Evolutionary conservation across 2,329 filamentous ascomycete species (phyloP).

Genomic region (Exophiala viscosa): DNA sequence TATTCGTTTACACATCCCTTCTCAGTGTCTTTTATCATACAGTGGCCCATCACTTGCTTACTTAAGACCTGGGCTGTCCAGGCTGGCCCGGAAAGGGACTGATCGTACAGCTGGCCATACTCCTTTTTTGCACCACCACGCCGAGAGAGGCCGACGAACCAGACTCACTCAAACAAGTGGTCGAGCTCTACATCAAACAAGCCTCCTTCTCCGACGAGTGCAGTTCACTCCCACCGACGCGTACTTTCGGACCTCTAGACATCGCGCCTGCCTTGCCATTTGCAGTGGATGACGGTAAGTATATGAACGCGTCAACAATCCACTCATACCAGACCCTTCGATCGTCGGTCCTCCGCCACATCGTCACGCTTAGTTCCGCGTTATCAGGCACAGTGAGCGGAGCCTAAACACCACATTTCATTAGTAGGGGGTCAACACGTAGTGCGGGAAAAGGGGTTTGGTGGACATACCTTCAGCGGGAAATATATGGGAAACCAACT

Average conservation of each 20-base stretch:
- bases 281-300: constrained; percentile 29
- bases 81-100: no score
- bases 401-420: constrained; percentile 57
- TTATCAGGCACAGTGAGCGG: constrained; percentile 82
- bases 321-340: constrained; percentile 98
- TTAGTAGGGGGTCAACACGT: no score
- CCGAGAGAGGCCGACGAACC: no score
- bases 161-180: no score
- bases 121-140: no score
- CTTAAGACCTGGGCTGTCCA: no score
- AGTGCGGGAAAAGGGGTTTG: background rate
- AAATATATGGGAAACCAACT: constrained; percentile 99
- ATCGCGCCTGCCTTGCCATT: constrained; percentile 22
- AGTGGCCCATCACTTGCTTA: no score
- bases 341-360: constrained; percentile 95
- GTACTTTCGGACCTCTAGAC: constrained; percentile 21
- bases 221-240: constrained; percentile 44
- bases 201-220: constrained; percentile 50
- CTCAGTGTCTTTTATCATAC: no score
- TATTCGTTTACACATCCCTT: no score
- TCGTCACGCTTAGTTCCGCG: constrained; percentile 81
- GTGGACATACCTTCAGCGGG: constrained; percentile 68
- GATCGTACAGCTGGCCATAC: no score
- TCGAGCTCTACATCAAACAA: constrained; percentile 41
- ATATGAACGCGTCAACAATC: constrained; percentile 77